Evolutionary conservation across 208 protist genomes (phyloP).

Genomic region (Plasmodiophora brassicae): DNA sequence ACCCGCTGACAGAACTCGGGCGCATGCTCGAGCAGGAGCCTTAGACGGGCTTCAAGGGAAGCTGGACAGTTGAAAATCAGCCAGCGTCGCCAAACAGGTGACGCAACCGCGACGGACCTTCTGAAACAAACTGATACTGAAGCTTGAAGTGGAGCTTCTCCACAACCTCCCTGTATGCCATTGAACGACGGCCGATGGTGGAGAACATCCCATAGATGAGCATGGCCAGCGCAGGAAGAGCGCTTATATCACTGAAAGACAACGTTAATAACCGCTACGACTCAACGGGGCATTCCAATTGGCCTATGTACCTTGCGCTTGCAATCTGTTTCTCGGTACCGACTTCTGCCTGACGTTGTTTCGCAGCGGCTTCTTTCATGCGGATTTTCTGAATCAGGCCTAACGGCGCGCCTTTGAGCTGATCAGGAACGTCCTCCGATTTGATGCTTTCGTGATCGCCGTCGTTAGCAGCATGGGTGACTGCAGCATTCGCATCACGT

Average conservation of each 20-base stretch:
- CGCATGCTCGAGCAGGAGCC: too few relatives aligned
- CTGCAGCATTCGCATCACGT: too few relatives aligned
- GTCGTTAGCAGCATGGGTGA: too few relatives aligned
- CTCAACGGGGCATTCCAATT: neutral
- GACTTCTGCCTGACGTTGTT: neutral
- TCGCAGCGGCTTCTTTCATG: neutral
- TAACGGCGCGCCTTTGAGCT: neutral
- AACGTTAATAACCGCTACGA: neutral
- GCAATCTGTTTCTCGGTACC: neutral
- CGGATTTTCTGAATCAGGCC: neutral
- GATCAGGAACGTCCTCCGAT: neutral
- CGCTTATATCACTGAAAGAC: neutral
- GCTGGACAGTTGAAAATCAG: too few relatives aligned
- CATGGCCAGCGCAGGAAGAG: neutral
- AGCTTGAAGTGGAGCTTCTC: slow-evolving; percentile 24
- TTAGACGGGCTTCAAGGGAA: too few relatives aligned
- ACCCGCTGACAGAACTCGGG: too few relatives aligned
- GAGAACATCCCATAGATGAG: slow-evolving; percentile 25
- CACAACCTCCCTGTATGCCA: neutral
- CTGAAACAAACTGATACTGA: neutral
- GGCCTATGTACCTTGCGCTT: neutral
- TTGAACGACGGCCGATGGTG: neutral
- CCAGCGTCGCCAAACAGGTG: too few relatives aligned
- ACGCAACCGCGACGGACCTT: too few relatives aligned
- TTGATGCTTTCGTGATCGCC: too few relatives aligned